Conservation (phyloP, 768 basidiomycete species). For the Strobilomyces dryophilus region DNA sequence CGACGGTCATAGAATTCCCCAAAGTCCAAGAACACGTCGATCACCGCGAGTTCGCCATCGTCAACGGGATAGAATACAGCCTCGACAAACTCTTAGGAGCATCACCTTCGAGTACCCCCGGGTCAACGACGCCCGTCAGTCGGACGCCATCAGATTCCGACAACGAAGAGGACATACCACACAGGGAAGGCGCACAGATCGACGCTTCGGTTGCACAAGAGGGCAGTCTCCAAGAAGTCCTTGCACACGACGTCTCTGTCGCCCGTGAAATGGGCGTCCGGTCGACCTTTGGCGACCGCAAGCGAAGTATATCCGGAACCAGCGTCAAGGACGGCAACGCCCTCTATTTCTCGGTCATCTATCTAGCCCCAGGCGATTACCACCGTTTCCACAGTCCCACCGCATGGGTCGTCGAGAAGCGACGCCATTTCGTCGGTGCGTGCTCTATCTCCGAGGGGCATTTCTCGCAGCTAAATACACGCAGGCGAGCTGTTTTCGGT, state of each 20-base stretch:
- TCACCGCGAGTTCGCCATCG: conserved; percentile 89
- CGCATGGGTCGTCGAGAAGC: conserved; percentile 95
- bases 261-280: conserved; percentile 67
- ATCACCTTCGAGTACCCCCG: conserved; percentile 38
- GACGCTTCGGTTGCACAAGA: conserved; percentile 74
- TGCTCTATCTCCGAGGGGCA: conserved; percentile 1
- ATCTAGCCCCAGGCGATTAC: conserved; percentile 97
- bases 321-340: conserved; percentile 70
- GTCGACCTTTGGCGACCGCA: conserved; percentile 31
- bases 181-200: conserved; percentile 62
- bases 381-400: conserved; percentile 96
- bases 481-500: conserved; percentile 93
- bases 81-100: conserved; percentile 84
- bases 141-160: conserved; percentile 19
- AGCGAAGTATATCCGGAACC: conserved; percentile 39
- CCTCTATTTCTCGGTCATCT: conserved; percentile 92
- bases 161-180: conserved; percentile 29
- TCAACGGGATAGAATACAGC: conserved; percentile 96
- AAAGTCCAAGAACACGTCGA: conserved; percentile 60
- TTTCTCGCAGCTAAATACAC: background rate
- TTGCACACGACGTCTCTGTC: conserved; percentile 67
- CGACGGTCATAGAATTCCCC: conserved; percentile 39
- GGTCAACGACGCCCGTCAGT: conserved; percentile 31
- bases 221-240: conserved; percentile 47
- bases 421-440: conserved; percentile 89